phyloP scores from a whole-genome alignment of 179 eudicot genomes.

The Carnegiea gigantea region DNA sequence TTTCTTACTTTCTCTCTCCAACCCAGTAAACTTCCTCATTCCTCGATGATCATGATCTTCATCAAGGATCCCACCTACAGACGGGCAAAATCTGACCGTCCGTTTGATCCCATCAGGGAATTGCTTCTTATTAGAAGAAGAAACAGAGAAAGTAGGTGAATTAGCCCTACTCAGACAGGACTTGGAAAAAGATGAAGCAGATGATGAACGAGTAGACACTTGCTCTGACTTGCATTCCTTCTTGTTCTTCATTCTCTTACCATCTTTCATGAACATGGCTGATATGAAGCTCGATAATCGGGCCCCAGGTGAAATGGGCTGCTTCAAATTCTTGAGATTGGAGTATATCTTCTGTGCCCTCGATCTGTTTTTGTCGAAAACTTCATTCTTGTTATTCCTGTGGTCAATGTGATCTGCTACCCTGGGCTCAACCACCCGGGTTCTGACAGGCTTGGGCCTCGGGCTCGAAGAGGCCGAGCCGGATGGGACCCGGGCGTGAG shows the following conservation, averaged over 20 bases:
- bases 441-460: slow-evolving; percentile 39
- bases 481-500: neutral
- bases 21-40: neutral
- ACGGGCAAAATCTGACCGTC: slow-evolving; percentile 12
- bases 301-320: slow-evolving; percentile 77
- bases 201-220: neutral
- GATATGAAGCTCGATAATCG: slow-evolving; percentile 53
- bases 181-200: neutral
- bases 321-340: slow-evolving; percentile 58
- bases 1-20: slow-evolving; percentile 7
- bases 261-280: slow-evolving; percentile 49
- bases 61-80: neutral
- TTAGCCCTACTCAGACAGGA: slow-evolving; percentile 2
- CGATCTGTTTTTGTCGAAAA: slow-evolving; percentile 34
- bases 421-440: slow-evolving; percentile 27
- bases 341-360: slow-evolving; percentile 52
- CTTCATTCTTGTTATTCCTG: slow-evolving; percentile 10
- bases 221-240: neutral
- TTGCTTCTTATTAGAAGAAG: neutral
- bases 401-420: slow-evolving; percentile 15
- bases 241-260: slow-evolving; percentile 29
- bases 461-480: slow-evolving; percentile 21
- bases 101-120: slow-evolving; percentile 1
- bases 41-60: neutral
- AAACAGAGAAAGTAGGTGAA: neutral